Evolutionary conservation across 371 early-diverging fungal genomes (phyloP).

Genomic region (Quaeritorhiza haematococci): DNA sequence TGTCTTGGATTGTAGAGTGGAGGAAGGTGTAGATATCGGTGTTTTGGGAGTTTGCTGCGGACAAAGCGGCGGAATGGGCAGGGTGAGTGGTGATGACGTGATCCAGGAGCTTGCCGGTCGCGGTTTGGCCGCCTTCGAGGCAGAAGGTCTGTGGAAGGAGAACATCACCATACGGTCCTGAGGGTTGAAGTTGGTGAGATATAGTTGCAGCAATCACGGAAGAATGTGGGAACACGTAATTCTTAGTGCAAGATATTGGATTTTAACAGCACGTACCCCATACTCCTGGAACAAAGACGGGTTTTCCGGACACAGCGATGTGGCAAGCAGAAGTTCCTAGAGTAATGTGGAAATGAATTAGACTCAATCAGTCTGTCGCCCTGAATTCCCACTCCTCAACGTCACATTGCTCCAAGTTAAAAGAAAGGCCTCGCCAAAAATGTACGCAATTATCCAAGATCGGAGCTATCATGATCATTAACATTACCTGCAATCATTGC

Average conservation of each 20-base stretch:
- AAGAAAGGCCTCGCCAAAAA: constrained; percentile 25
- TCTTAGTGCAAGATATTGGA: no score
- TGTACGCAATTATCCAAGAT: no score
- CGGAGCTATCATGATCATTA: no score
- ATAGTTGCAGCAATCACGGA: neutral
- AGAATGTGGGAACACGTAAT: no score
- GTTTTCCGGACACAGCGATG: constrained; percentile 51
- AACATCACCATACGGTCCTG: constrained; percentile 64
- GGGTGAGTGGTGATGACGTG: constrained; percentile 57
- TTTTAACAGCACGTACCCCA: constrained; percentile 20
- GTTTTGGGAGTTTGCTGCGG: constrained; percentile 16
- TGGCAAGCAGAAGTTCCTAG: constrained; percentile 50
- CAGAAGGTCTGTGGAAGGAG: constrained; percentile 57
- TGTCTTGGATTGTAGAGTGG: neutral
- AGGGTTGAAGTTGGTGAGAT: constrained; percentile 25
- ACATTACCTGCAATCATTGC: no score
- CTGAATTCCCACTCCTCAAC: no score
- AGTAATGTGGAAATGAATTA: no score
- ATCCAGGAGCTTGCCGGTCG: constrained; percentile 66
- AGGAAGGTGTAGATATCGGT: constrained; percentile 4
- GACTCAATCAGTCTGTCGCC: no score
- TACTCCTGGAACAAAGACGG: constrained; percentile 54
- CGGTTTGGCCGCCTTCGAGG: constrained; percentile 71
- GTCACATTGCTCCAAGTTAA: no score
- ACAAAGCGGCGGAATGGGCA: constrained; percentile 33